Evolutionary conservation across 2,329 filamentous ascomycete genomes (phyloP), one percentile per base, ranked within the genome.

Genomic region (Pyrenophora graminea): DNA sequence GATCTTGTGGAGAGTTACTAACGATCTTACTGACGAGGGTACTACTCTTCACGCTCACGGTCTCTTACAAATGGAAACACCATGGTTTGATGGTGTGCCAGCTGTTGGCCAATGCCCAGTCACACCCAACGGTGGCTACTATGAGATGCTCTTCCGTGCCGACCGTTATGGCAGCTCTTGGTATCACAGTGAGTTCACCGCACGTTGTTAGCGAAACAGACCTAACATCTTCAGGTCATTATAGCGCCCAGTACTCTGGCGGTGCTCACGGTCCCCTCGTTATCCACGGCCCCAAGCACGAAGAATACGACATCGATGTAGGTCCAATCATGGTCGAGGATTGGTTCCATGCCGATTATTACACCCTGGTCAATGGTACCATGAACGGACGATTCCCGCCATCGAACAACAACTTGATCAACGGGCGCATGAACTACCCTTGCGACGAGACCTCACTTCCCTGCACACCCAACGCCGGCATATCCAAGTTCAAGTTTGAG

Each of bases 251-350:
- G 39, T 27, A 56, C 73, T 73, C 73, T 41, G 71, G 66, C 18
- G 75, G 75, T 54, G 53, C 70, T 15, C 64, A 69, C 21, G 75
- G 75, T n/a, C 61, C 70, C 7, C 62, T 74, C 46, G 59, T 74
- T 12, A 70, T 75, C 17, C 56, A 76, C 32, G 72, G 72, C 3
- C 74, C 74, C 3, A 59, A 65, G 13, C 59, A 66, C 25, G 60
- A 59, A 17, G 53, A 70, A 6, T 77, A 75, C 51, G 76, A 78
- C 42, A 65, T 64, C 6, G 76, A 78, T 53, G 53, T 74, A 15
- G 76, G 75, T 3, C 73, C 72, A 5, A 57, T 77, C 32, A 42
- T 75, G 15, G 51, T 77, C 21, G 68, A 67, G 6, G 76, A 77
- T 51, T 77, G 74, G 74, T 73, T 61, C 42, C 75, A 77, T 51